Base-by-base conservation (phyloP, 495 filamentous ascomycete genomes). In the Elasticomyces elasticus region DNA sequence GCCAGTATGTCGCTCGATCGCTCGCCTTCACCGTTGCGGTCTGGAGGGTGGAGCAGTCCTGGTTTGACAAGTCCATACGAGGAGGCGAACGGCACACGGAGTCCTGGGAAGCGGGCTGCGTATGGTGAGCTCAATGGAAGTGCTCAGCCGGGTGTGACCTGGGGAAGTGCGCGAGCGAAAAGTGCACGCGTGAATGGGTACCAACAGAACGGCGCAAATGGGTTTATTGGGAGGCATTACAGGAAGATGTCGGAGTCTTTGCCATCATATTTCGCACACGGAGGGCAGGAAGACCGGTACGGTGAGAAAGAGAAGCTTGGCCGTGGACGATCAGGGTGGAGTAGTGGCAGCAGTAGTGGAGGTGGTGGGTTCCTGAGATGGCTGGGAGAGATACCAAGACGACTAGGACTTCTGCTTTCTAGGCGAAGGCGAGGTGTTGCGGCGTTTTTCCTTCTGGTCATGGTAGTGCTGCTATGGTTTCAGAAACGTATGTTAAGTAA, bases 31-130 rank as follows among this genome's bases (percentile, higher is more conserved):
- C 88, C 87, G 55, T 77, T 79, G 51, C 80, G 78, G 57, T 85
- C 84, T 60, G 87, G 85, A 63, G 88, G 87, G 60, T 94, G 89
- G 89, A 80, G 86, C 53, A 91, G 82, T 69, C 89, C 89, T 19
- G 87, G 86, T 27, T 74, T 94, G 48, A 82, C 78, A 44, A 79
- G 81, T 53, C 71, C 69, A 7, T 74, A 68, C 53, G 68, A 69
- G 22, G 72, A 68, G 45, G 71, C 76, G 37, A 89, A 83, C 67
- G 85, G 83, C 62, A 79, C 82, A 11, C 44, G 42, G 28, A 37
- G 42, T 20, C 43, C 31, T 22, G 47, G 47, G 17, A 47, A 47
- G 1, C 2, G 47, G 19, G 50, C 54, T 30, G 50, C 43, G 13
- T 62, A 62, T 41, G 55, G 51, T 19, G 54, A 54, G 10, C 19